These are phyloP conservation scores for Taxillus chinensis DNA, from an alignment of 164 flowering plant species.

Conservation along the genomic window DNA sequence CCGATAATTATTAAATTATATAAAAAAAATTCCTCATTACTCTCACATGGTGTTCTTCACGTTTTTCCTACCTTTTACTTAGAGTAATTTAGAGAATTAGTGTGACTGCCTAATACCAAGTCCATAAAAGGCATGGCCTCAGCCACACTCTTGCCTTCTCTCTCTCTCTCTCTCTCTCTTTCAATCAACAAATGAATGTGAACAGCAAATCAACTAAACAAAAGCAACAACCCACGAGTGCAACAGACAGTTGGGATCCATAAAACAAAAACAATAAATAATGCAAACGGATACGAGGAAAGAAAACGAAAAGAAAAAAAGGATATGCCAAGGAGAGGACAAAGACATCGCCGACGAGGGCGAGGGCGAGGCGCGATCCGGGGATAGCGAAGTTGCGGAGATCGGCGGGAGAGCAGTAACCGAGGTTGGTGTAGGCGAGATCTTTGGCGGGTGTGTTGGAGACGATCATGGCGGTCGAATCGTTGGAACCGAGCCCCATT, in stretches of 20 bases:
- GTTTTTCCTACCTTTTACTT: too few relatives aligned
- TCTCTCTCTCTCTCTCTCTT: too few relatives aligned
- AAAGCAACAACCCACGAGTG: too few relatives aligned
- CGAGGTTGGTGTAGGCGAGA: conserved; percentile 49
- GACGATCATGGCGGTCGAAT: conserved; percentile 29
- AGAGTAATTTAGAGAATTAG: too few relatives aligned
- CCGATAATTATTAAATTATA: too few relatives aligned
- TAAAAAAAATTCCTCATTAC: too few relatives aligned
- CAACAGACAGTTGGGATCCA: background rate
- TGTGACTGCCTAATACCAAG: too few relatives aligned
- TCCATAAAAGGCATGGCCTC: too few relatives aligned
- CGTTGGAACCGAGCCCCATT: conserved; percentile 16
- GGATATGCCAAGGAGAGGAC: conserved; percentile 87
- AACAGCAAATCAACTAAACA: too few relatives aligned
- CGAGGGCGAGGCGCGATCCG: conserved; percentile 40
- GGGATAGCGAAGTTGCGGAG: conserved; percentile 41
- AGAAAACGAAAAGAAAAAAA: conserved; percentile 11
- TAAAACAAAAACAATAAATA: background rate
- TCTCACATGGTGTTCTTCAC: too few relatives aligned
- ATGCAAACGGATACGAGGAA: background rate
- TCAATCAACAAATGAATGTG: too few relatives aligned
- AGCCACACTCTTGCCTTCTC: too few relatives aligned
- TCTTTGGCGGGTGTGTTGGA: conserved; percentile 65
- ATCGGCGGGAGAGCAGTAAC: conserved; percentile 59
- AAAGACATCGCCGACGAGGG: conserved; percentile 42